A percentile compares a stretch with the other conserved stretches of the same genome.
phyloP scores from a whole-genome alignment of 148 eudicot genomes.

The Chenopodium suecicum region DNA sequence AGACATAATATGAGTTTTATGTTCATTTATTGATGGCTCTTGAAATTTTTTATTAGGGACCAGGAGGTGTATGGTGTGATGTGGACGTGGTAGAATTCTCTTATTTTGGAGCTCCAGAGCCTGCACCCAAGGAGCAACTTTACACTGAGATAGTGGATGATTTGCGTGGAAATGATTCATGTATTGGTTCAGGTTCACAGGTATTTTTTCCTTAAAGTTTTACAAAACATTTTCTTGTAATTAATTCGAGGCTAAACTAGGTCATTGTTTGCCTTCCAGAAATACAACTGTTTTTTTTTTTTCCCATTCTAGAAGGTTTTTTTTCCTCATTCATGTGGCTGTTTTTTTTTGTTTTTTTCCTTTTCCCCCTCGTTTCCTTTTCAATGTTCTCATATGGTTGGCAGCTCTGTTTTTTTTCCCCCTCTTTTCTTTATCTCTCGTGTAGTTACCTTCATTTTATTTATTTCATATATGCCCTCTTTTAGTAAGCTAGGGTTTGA shows the following conservation, averaged over 20 bases:
- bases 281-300: neutral
- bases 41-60: conserved; percentile 57
- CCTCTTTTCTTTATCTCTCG: neutral
- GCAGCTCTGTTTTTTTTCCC: no score
- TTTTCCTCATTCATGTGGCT: neutral
- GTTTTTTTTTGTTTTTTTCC: neutral
- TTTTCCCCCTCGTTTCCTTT: no score
- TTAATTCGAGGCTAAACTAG: no score
- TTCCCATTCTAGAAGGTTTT: neutral
- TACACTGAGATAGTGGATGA: conserved; percentile 97
- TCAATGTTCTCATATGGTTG: neutral
- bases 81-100: conserved; percentile 97
- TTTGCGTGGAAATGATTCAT: conserved; percentile 89
- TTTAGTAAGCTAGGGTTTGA: neutral
- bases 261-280: no score
- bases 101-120: conserved; percentile 98
- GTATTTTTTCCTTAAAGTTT: conserved; percentile 33
- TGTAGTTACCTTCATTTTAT: neutral
- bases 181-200: conserved; percentile 98
- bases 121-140: conserved; percentile 89
- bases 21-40: conserved; percentile 17
- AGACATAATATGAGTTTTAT: neutral
- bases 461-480: neutral
- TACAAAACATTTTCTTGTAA: neutral
- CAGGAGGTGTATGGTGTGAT: conserved; percentile 98